Conservation (phyloP, 1,284 basidiomycete species). For the Cryptococcus depauperatus region DNA sequence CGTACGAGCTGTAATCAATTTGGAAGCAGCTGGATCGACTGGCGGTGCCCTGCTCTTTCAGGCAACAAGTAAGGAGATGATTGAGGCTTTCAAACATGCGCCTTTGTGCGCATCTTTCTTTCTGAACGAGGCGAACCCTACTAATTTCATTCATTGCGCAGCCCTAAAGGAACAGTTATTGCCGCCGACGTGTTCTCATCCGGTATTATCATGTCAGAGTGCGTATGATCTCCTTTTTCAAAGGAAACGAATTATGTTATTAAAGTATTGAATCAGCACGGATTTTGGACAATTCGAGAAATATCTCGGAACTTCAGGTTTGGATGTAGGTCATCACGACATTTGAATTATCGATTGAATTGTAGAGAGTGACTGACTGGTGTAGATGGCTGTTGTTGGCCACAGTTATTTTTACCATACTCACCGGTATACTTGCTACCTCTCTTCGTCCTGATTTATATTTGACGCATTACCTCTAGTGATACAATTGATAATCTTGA, state of each 20-base stretch:
- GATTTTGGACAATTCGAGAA: conserved; percentile 91
- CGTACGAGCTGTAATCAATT: conserved; percentile 79
- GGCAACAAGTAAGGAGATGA: conserved; percentile 89
- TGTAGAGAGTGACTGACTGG: conserved; percentile 2
- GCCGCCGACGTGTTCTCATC: conserved; percentile 93
- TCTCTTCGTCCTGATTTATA: conserved; percentile 16
- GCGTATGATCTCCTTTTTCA: conserved; percentile 44
- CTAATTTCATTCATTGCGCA: conserved; percentile 26
- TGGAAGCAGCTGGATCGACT: conserved; percentile 85
- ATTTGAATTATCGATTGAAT: not conserved
- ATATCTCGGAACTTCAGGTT: conserved; percentile 77
- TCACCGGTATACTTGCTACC: conserved; percentile 52
- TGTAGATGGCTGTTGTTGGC: conserved; percentile 83
- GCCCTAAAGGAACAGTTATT: conserved; percentile 82
- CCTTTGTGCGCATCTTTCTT: conserved; percentile 62
- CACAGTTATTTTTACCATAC: conserved; percentile 91
- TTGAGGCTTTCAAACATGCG: conserved; percentile 76
- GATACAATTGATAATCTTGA: conserved; percentile 32
- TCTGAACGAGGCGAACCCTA: not conserved
- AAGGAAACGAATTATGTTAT: not conserved
- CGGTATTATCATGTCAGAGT: conserved; percentile 86
- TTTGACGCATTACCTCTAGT: conserved; percentile 18
- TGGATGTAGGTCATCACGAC: conserved; percentile 55
- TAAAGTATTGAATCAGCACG: conserved; percentile 51
- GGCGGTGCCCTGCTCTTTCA: conserved; percentile 92